Conservation (phyloP, 1,284 basidiomycete species). For the Puccinia hordei region DNA sequence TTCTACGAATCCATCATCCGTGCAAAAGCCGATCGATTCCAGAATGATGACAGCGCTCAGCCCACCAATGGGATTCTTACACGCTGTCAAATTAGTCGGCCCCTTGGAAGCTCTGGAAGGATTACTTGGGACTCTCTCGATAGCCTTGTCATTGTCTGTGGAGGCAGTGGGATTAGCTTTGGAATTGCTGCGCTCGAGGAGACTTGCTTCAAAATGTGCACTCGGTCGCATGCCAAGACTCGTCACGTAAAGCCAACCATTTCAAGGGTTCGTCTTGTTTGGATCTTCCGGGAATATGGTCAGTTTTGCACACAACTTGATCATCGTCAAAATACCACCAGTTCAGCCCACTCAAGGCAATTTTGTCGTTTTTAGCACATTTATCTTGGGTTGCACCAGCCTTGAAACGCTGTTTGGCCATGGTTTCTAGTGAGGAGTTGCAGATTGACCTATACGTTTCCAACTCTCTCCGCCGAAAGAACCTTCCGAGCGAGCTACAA, state of each 20-base stretch:
- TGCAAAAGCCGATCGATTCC: not conserved
- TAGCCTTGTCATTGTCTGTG: constrained; percentile 71
- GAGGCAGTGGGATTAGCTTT: constrained; percentile 78
- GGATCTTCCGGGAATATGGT: constrained; percentile 81
- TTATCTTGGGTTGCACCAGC: constrained; percentile 77
- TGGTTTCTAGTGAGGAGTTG: constrained; percentile 67
- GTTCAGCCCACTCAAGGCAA: not conserved
- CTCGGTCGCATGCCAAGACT: constrained; percentile 61
- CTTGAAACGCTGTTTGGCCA: constrained; percentile 69
- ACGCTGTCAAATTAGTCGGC: constrained; percentile 72
- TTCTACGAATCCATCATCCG: constrained; percentile 66
- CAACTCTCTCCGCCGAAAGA: constrained; percentile 9
- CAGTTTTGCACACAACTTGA: constrained; percentile 54
- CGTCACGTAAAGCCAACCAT: constrained; percentile 60
- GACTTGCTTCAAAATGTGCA: constrained; percentile 68
- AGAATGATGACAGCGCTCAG: constrained; percentile 24
- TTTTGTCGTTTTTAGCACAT: constrained; percentile 65
- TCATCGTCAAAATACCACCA: constrained; percentile 10
- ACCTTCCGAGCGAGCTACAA: not conserved
- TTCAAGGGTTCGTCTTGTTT: constrained; percentile 74
- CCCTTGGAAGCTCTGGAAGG: constrained; percentile 73
- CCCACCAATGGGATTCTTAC: constrained; percentile 66
- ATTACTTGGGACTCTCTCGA: constrained; percentile 68
- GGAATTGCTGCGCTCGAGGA: constrained; percentile 74
- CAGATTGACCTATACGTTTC: constrained; percentile 81